Percentiles rank a stretch among this genome's conserved stretches.
Conservation (phyloP, 2,329 filamentous ascomycete genomes). For the Sporothrix dimorphospora region DNA sequence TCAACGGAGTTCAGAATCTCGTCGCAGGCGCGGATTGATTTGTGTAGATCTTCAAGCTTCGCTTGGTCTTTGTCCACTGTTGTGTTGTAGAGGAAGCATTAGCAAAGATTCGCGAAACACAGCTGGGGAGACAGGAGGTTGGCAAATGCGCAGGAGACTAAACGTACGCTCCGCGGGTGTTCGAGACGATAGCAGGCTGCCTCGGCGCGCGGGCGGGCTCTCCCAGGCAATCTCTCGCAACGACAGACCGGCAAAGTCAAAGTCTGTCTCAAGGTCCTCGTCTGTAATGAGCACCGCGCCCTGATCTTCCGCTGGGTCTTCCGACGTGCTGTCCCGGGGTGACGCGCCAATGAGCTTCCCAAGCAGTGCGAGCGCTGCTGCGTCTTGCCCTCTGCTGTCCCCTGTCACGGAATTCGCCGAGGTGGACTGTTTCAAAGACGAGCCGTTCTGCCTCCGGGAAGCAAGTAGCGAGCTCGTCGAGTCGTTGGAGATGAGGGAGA, state of each 20-base stretch:
- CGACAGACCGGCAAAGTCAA: slow-evolving; percentile 79
- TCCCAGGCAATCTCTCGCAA: slow-evolving; percentile 69
- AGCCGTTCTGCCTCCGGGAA: slow-evolving; percentile 69
- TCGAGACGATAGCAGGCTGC: slow-evolving; percentile 55
- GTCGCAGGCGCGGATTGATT: slow-evolving; percentile 87
- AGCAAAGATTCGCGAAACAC: background rate
- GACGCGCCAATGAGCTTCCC: slow-evolving; percentile 48
- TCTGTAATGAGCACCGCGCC: slow-evolving; percentile 43
- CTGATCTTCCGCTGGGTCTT: slow-evolving; percentile 18
- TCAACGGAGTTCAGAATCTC: slow-evolving; percentile 93
- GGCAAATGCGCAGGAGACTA: too few species aligned
- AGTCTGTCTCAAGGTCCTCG: slow-evolving; percentile 63
- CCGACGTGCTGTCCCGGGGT: slow-evolving; percentile 31
- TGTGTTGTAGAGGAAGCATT: background rate
- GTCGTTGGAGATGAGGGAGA: slow-evolving; percentile 76
- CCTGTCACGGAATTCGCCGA: slow-evolving; percentile 45
- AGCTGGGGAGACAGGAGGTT: background rate
- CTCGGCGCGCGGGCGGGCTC: slow-evolving; percentile 36
- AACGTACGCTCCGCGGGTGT: slow-evolving; percentile 72
- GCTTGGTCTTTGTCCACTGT: slow-evolving; percentile 77
- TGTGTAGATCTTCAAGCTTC: slow-evolving; percentile 88
- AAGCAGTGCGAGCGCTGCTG: slow-evolving; percentile 72
- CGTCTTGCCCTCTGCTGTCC: slow-evolving; percentile 51
- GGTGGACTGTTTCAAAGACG: slow-evolving; percentile 64
- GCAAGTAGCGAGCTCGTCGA: slow-evolving; percentile 75